Evolutionary conservation across 1,139 yeast genomes (phyloP).

Genomic region (Wickerhamiella pararugosa): DNA sequence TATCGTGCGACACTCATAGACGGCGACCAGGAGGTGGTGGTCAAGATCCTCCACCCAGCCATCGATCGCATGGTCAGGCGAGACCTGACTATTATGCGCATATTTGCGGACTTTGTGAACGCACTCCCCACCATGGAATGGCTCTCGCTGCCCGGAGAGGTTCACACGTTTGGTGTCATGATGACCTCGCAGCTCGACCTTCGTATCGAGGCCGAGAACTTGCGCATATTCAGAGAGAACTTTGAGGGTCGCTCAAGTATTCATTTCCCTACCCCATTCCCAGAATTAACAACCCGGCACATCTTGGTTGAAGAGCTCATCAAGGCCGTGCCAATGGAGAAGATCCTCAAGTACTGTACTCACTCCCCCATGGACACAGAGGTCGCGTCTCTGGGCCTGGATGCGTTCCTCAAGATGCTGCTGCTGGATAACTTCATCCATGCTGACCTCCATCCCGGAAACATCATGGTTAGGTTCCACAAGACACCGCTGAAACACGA

Average conservation of each 20-base stretch:
- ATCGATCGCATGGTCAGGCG: constrained; percentile 60
- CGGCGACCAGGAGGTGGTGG: constrained; percentile 39
- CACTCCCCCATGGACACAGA: constrained; percentile 45
- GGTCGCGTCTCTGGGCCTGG: constrained; percentile 75
- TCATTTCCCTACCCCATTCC: constrained; percentile 68
- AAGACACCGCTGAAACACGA: constrained; percentile 19
- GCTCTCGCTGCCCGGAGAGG: constrained; percentile 91
- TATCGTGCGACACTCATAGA: constrained; percentile 48
- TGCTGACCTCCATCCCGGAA: constrained; percentile 94
- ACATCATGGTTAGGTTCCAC: constrained; percentile 68
- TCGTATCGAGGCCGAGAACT: constrained; percentile 74
- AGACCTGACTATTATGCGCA: constrained; percentile 69
- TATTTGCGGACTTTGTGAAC: constrained; percentile 59
- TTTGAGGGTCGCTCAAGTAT: constrained; percentile 46
- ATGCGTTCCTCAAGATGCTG: constrained; percentile 84
- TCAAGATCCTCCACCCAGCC: constrained; percentile 82
- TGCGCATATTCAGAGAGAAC: constrained; percentile 51
- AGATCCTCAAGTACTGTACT: constrained; percentile 36
- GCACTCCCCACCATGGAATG: constrained; percentile 89
- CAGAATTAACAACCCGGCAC: constrained; percentile 48
- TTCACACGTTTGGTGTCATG: constrained; percentile 66
- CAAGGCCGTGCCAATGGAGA: constrained; percentile 69
- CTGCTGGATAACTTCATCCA: constrained; percentile 86
- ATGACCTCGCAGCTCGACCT: constrained; percentile 84
- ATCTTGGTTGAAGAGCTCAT: constrained; percentile 79